A percentile compares a stretch with the other conserved stretches of the same genome.
These are phyloP conservation scores for Calvatia gigantea DNA, from an alignment of 768 basidiomycete species.

Conservation along the genomic window DNA sequence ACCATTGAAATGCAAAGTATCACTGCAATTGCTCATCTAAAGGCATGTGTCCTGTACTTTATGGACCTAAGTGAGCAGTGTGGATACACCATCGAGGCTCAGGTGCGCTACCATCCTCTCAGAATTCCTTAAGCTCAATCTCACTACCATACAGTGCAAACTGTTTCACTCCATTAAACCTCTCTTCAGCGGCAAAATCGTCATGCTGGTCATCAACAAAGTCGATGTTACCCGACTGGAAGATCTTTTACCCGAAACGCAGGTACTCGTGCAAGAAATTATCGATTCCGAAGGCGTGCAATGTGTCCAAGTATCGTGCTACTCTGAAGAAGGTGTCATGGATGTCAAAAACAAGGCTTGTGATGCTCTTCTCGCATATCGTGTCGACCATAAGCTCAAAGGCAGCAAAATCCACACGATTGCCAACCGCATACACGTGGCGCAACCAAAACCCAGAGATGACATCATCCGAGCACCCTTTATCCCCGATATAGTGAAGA, in stretches of 20 bases:
- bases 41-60: conserved; percentile 93
- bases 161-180: conserved; percentile 99
- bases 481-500: conserved; percentile 84
- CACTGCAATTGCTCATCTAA: conserved; percentile 94
- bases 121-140: neutral
- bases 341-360: conserved; percentile 94
- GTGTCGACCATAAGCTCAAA: conserved; percentile 92
- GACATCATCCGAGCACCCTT: conserved; percentile 84
- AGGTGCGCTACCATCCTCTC: conserved; percentile 45
- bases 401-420: conserved; percentile 91
- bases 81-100: conserved; percentile 95
- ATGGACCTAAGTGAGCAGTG: conserved; percentile 99
- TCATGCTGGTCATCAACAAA: conserved; percentile 96
- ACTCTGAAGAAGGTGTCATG: conserved; percentile 98
- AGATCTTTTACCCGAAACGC: conserved; percentile 74
- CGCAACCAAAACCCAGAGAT: conserved; percentile 86
- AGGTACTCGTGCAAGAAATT: conserved; percentile 84
- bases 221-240: conserved; percentile 89
- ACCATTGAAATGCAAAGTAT: conserved; percentile 99
- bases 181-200: conserved; percentile 90
- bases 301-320: conserved; percentile 85
- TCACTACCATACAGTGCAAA: conserved; percentile 64
- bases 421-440: conserved; percentile 94
- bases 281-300: conserved; percentile 68
- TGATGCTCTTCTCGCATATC: conserved; percentile 90